Base-by-base conservation (phyloP, 257 asterid species). In the Catharanthus roseus region DNA sequence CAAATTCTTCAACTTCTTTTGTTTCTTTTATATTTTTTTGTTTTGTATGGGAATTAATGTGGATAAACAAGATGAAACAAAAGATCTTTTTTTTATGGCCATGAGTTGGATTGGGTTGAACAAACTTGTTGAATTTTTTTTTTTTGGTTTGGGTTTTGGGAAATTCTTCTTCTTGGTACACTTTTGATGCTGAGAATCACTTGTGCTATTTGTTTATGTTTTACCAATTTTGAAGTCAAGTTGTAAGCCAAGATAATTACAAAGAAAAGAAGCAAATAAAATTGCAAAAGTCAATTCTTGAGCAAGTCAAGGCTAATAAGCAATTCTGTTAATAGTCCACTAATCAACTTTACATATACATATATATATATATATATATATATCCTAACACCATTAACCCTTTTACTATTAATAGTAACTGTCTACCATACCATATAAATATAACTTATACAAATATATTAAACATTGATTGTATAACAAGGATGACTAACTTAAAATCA, bases 31-130 rank as follows among this genome's bases (percentile, higher is more conserved):
- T 82, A 82, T 86, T 81, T 82, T n/a, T 47, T 79, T 18, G 42
- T 67, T 84, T 80, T 81, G 85, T 79, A 65, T 24, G 72, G 74
- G 74, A 66, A n/a, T n/a, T n/a, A n/a, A n/a, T n/a, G 77, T 65
- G 60, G 65, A 31, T 31, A 55, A 72, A 70, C 68, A 58, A 68
- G 65, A 62, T 67, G 78, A 77, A 21, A 51, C 38, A 61, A 34
- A 44, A 38, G 15, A 31, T 49, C 38, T 7, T n/a, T 51, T 5
- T 21, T 41, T 60, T 68, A 66, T 72, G 86, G n/a, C n/a, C n/a
- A 31, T 71, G 79, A 73, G 39, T 70, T 78, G 79, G 85, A 83
- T 87, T 75, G 79, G 85, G 84, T 87, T 75, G 70, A 81, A 68
- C 84, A 79, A 88, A 81, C 73, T 65, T 71, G 61, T 71, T 66